phyloP scores from a whole-genome alignment of 2,329 filamentous ascomycete genomes.

The Cyphellophora attinorum region DNA sequence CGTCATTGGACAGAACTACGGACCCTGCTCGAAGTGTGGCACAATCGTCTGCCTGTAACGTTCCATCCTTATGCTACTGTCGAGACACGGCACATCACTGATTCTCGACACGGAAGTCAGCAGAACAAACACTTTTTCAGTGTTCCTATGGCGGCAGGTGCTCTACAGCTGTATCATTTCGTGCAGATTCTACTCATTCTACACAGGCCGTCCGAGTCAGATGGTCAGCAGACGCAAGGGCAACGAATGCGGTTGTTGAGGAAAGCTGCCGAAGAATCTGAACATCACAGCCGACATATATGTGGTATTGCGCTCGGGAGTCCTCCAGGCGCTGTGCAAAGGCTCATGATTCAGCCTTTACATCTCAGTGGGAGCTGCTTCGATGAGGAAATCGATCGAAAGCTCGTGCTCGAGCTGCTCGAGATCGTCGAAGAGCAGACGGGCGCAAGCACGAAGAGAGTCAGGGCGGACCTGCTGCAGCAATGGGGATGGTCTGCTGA shows the following conservation, averaged over 20 bases:
- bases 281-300: slow-evolving; percentile 52
- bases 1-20: slow-evolving; percentile 47
- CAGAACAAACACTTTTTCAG: slow-evolving; percentile 50
- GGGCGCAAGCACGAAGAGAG: slow-evolving; percentile 53
- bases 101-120: background rate
- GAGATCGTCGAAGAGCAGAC: slow-evolving; percentile 52
- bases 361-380: slow-evolving; percentile 56
- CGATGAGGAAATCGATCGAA: slow-evolving; percentile 43
- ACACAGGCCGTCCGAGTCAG: slow-evolving; percentile 45
- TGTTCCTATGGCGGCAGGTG: slow-evolving; percentile 53
- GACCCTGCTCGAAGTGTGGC: slow-evolving; percentile 50
- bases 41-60: slow-evolving; percentile 48
- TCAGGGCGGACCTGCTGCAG: slow-evolving; percentile 21
- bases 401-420: slow-evolving; percentile 46
- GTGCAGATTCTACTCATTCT: slow-evolving; percentile 52
- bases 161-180: slow-evolving; percentile 59
- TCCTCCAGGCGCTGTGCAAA: slow-evolving; percentile 46
- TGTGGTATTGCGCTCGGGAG: slow-evolving; percentile 50
- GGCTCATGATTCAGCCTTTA: slow-evolving; percentile 49
- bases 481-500: slow-evolving; percentile 13
- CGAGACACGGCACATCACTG: slow-evolving; percentile 15
- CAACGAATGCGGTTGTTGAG: slow-evolving; percentile 48
- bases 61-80: slow-evolving; percentile 49
- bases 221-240: slow-evolving; percentile 32
- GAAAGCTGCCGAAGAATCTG: slow-evolving; percentile 45